Conservation (phyloP, 1,284 basidiomycete genomes). For the Cystobasidium pallidum region DNA sequence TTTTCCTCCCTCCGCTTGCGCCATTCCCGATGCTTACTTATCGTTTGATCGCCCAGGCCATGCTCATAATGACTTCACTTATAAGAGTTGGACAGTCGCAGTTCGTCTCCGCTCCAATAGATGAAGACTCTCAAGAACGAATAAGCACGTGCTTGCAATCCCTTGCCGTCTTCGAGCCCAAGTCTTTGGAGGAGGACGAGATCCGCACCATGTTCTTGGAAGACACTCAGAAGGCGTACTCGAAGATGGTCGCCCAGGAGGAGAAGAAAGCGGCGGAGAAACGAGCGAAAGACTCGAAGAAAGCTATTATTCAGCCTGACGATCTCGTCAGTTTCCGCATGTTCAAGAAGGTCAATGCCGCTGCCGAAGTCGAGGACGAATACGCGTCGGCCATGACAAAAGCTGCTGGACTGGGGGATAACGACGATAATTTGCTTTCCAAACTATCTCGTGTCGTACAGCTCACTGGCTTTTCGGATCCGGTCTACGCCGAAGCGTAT, state of each 20-base stretch:
- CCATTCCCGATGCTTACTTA: background rate
- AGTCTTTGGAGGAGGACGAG: conserved; percentile 63
- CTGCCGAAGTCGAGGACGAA: conserved; percentile 76
- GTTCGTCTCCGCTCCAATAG: conserved; percentile 88
- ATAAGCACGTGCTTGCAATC: conserved; percentile 97
- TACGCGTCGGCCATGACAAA: conserved; percentile 85
- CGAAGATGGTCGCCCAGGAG: conserved; percentile 89
- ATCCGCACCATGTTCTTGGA: conserved; percentile 86
- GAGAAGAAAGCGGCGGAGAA: conserved; percentile 91
- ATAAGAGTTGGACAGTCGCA: conserved; percentile 97
- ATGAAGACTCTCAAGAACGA: conserved; percentile 96
- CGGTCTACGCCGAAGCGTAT: conserved; percentile 97
- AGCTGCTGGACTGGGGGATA: conserved; percentile 81
- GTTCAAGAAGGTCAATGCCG: conserved; percentile 87
- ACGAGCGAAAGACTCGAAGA: conserved; percentile 74
- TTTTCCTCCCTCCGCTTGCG: background rate
- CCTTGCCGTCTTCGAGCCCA: conserved; percentile 61
- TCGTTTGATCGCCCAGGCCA: conserved; percentile 64
- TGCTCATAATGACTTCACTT: conserved; percentile 97
- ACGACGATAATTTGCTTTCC: conserved; percentile 90
- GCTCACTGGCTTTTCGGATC: conserved; percentile 96
- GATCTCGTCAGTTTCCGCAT: conserved; percentile 91
- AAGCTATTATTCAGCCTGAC: conserved; percentile 81
- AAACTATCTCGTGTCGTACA: conserved; percentile 94
- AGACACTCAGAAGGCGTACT: conserved; percentile 90